A percentile compares a stretch with the other conserved stretches of the same genome.
These are phyloP conservation scores for Podila epigama DNA, from an alignment of 192 early-diverging fungal species.

Conservation along the genomic window DNA sequence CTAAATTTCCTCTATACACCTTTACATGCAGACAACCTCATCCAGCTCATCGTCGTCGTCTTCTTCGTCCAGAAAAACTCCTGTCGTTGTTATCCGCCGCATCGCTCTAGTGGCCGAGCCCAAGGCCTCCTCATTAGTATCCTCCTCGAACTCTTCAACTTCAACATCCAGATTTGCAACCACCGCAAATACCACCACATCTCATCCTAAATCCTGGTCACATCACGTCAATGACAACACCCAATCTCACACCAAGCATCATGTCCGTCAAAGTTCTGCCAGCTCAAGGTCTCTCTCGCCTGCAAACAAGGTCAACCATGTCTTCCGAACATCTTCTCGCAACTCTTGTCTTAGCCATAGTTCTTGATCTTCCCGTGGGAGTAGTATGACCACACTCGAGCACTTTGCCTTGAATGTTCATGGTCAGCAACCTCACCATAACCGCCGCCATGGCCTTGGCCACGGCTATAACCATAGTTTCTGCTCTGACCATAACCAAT, in stretches of 20 bases:
- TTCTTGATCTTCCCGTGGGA: not conserved
- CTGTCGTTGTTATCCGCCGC: slow-evolving; percentile 17
- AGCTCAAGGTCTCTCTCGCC: too few relatives aligned
- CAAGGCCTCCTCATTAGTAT: slow-evolving; percentile 1
- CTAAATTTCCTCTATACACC: too few relatives aligned
- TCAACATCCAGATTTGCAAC: not conserved
- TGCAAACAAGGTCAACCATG: too few relatives aligned
- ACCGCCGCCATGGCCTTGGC: not conserved
- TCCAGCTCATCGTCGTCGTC: not conserved
- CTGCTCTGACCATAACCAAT: too few relatives aligned
- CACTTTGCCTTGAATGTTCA: not conserved
- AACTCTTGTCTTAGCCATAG: not conserved
- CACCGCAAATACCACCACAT: too few relatives aligned
- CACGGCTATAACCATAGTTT: not conserved
- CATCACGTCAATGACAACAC: not conserved
- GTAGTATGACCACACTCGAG: not conserved
- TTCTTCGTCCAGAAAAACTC: slow-evolving; percentile 9
- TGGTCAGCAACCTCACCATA: not conserved
- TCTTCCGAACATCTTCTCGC: not conserved
- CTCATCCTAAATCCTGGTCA: not conserved
- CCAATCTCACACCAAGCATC: too few relatives aligned
- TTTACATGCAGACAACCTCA: slow-evolving; percentile 1
- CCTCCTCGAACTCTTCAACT: not conserved
- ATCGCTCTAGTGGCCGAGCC: slow-evolving; percentile 20
- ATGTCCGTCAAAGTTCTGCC: too few relatives aligned